Evolutionary conservation across 2,329 filamentous ascomycete species (phyloP).

Genomic region (Berkeleyomyces basicola): DNA sequence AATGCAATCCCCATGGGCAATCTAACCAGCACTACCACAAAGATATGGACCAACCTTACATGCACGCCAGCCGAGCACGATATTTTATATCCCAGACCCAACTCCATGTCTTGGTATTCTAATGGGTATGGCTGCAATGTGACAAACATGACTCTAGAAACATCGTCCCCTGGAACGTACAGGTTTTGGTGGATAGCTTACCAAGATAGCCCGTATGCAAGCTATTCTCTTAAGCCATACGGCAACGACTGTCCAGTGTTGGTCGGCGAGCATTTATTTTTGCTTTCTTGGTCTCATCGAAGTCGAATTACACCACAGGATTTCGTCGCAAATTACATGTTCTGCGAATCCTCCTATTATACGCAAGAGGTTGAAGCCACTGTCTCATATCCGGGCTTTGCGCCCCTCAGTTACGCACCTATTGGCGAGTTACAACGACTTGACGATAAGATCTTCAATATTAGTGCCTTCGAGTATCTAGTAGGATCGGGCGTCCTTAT

Average conservation of each 20-base stretch:
- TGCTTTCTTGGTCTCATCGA: conserved; percentile 23
- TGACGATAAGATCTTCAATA: conserved; percentile 20
- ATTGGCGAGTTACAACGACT: conserved; percentile 14
- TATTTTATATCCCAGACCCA: neutral
- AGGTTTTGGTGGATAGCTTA: conserved; percentile 29
- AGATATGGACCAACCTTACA: conserved; percentile 22
- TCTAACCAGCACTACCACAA: conserved; percentile 19
- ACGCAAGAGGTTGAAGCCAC: conserved; percentile 28
- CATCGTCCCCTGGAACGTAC: conserved; percentile 16
- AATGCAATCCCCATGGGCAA: conserved; percentile 14
- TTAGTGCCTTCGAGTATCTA: conserved; percentile 21
- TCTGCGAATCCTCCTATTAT: conserved; percentile 29
- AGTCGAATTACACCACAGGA: neutral
- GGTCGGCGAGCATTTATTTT: conserved; percentile 19
- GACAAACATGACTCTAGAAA: conserved; percentile 12
- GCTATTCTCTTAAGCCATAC: conserved; percentile 19
- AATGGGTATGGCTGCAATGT: conserved; percentile 25
- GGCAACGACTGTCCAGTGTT: conserved; percentile 19
- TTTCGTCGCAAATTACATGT: conserved; percentile 22
- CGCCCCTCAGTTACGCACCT: conserved; percentile 3
- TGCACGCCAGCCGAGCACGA: conserved; percentile 23
- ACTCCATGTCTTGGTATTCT: conserved; percentile 18
- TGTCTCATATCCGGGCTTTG: conserved; percentile 18
- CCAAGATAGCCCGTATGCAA: conserved; percentile 20
- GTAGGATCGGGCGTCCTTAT: conserved; percentile 18